Conservation (phyloP, 164 flowering plant genomes). For the Umbilicus rupestris region DNA sequence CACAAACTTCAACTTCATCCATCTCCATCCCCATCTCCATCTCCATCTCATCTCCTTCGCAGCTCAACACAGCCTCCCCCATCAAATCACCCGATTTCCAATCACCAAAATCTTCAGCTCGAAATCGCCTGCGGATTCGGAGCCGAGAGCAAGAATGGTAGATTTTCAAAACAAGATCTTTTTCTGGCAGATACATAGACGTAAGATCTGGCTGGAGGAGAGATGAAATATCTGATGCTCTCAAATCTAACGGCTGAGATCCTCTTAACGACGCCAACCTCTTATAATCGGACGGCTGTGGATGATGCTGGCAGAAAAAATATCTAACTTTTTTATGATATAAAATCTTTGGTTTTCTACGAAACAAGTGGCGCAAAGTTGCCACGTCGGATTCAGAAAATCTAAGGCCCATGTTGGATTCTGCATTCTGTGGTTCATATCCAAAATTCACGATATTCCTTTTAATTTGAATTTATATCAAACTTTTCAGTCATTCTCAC, state of each 20-base stretch:
- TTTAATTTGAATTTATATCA: too few relatives aligned
- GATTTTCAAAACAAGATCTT: neutral
- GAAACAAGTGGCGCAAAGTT: neutral
- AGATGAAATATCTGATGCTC: constrained; percentile 13
- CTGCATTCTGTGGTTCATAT: neutral
- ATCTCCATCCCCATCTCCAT: constrained; percentile 10
- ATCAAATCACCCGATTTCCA: neutral
- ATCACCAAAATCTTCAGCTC: too few relatives aligned
- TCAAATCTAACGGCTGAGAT: constrained; percentile 16
- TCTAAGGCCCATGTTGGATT: neutral
- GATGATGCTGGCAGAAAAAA: constrained; percentile 6
- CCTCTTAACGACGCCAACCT: neutral
- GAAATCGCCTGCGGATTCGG: neutral
- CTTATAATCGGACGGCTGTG: constrained; percentile 11
- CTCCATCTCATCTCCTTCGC: constrained; percentile 14
- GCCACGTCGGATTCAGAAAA: constrained; percentile 5
- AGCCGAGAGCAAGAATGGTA: neutral
- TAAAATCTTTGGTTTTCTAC: neutral
- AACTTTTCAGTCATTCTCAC: too few relatives aligned
- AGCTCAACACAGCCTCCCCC: constrained; percentile 18
- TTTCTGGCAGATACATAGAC: neutral
- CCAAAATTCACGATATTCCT: neutral
- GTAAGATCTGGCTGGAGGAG: neutral
- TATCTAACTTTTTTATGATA: constrained; percentile 12
- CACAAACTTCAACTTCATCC: constrained; percentile 1